A percentile compares a stretch with the other conserved stretches of the same genome.
These are phyloP conservation scores for Colletotrichum coccodes DNA, from an alignment of 2,329 filamentous ascomycete species.

Conservation along the genomic window DNA sequence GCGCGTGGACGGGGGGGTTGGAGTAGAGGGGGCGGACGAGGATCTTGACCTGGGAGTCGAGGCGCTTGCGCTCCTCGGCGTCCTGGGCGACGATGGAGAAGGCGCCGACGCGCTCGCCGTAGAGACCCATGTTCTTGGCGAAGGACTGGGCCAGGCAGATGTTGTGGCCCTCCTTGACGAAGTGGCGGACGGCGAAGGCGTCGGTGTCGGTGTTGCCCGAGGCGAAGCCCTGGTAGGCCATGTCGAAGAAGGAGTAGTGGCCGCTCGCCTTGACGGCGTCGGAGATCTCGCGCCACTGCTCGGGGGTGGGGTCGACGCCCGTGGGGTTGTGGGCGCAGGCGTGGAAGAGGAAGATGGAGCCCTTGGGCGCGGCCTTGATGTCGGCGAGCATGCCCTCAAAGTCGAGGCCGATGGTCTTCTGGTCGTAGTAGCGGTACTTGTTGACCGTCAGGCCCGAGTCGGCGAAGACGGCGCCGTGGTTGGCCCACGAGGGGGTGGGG, in stretches of 20 bases:
- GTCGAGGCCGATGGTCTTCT: slow-evolving; percentile 97
- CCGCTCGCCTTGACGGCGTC: slow-evolving; percentile 84
- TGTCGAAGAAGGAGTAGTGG: slow-evolving; percentile 98
- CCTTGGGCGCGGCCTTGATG: slow-evolving; percentile 87
- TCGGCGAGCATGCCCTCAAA: slow-evolving; percentile 93
- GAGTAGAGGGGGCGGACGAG: slow-evolving; percentile 97
- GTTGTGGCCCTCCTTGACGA: slow-evolving; percentile 91
- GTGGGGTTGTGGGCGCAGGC: slow-evolving; percentile 99
- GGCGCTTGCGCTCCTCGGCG: slow-evolving; percentile 90
- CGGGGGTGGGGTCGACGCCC: slow-evolving; percentile 89
- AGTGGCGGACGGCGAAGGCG: slow-evolving; percentile 92
- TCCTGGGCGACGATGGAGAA: slow-evolving; percentile 92
- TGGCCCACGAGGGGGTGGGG: slow-evolving; percentile 95
- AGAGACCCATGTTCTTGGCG: slow-evolving; percentile 99
- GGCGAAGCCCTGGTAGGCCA: slow-evolving; percentile 99
- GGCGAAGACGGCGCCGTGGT: slow-evolving; percentile 96
- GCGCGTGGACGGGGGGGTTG: slow-evolving; percentile 96
- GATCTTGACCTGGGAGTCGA: slow-evolving; percentile 99
- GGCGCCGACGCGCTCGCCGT: slow-evolving; percentile 96
- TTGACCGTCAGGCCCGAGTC: slow-evolving; percentile 91
- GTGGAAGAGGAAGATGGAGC: slow-evolving; percentile 92
- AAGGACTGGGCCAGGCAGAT: slow-evolving; percentile 92
- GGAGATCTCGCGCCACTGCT: slow-evolving; percentile 94
- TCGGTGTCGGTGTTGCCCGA: slow-evolving; percentile 92
- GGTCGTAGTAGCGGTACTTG: slow-evolving; percentile 99